Percentiles rank a stretch among this genome's conserved stretches.
Conservation (phyloP, 192 early-diverging fungal genomes). For the Coemansia sp. region DNA sequence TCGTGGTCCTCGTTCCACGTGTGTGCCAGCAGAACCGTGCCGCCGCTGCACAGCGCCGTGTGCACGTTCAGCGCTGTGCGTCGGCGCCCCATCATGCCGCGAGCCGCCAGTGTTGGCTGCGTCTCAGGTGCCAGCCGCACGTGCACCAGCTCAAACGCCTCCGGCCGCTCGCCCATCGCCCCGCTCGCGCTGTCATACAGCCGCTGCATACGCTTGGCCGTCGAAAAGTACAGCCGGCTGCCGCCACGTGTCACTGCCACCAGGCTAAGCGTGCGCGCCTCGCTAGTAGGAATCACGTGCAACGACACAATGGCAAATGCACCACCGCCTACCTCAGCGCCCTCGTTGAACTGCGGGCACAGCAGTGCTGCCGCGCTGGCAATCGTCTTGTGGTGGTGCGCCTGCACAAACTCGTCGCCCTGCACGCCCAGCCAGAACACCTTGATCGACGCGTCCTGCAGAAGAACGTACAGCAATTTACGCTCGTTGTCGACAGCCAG, state of each 20-base stretch:
- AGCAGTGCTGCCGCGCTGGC: slow-evolving; percentile 45
- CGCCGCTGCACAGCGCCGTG: slow-evolving; percentile 64
- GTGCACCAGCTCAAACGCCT: slow-evolving; percentile 61
- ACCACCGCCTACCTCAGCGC: slow-evolving; percentile 36
- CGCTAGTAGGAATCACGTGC: slow-evolving; percentile 60
- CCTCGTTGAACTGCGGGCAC: slow-evolving; percentile 52
- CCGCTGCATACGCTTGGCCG: slow-evolving; percentile 45
- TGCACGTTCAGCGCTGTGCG: slow-evolving; percentile 54
- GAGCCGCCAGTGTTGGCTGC: slow-evolving; percentile 23
- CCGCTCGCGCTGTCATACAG: slow-evolving; percentile 21
- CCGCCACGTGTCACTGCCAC: slow-evolving; percentile 79
- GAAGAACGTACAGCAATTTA: slow-evolving; percentile 68
- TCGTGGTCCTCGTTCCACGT: slow-evolving; percentile 69
- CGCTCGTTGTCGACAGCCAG: slow-evolving; percentile 69
- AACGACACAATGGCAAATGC: slow-evolving; percentile 73
- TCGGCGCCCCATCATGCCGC: slow-evolving; percentile 8
- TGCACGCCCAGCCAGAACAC: slow-evolving; percentile 64
- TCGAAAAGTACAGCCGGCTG: slow-evolving; percentile 72
- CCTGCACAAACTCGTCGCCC: slow-evolving; percentile 57
- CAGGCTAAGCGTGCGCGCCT: slow-evolving; percentile 68
- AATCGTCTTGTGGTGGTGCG: slow-evolving; percentile 53
- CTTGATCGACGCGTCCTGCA: slow-evolving; percentile 64
- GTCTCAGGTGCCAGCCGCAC: slow-evolving; percentile 66
- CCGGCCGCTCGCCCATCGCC: slow-evolving; percentile 36
- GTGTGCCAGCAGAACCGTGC: slow-evolving; percentile 65